A percentile compares a stretch with the other conserved stretches of the same genome.
Conservation (phyloP, 208 protist species). For the Crithidia expoeki region DNA sequence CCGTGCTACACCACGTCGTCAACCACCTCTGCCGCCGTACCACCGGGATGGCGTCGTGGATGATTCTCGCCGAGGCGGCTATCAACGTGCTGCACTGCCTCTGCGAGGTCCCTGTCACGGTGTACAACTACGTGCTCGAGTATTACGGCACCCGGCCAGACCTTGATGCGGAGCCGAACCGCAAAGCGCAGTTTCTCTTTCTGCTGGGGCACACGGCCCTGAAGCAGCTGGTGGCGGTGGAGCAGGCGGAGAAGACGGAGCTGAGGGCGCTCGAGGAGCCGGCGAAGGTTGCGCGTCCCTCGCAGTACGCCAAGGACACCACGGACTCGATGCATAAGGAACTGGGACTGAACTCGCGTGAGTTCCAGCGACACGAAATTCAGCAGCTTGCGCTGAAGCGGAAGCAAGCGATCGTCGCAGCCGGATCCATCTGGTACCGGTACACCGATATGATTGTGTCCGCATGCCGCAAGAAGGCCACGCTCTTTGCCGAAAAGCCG, state of each 20-base stretch:
- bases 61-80: conserved; percentile 74
- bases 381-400: conserved; percentile 77
- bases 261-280: conserved; percentile 75
- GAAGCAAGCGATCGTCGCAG: conserved; percentile 66
- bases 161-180: conserved; percentile 33
- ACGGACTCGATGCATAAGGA: conserved; percentile 89
- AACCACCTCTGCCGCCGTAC: conserved; percentile 83
- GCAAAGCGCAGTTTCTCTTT: conserved; percentile 77
- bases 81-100: conserved; percentile 74
- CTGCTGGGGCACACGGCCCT: conserved; percentile 77
- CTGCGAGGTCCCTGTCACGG: conserved; percentile 71
- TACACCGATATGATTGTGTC: conserved; percentile 58
- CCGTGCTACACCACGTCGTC: conserved; percentile 72
- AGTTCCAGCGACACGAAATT: conserved; percentile 82
- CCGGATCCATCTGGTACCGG: conserved; percentile 77
- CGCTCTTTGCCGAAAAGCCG: conserved; percentile 32
- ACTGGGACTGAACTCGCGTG: conserved; percentile 79
- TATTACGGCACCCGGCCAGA: conserved; percentile 39
- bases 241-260: conserved; percentile 74
- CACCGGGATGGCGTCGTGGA: conserved; percentile 74
- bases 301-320: conserved; percentile 24
- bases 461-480: conserved; percentile 58
- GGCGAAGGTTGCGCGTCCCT: conserved; percentile 1
- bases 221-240: conserved; percentile 87
- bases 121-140: conserved; percentile 85